Evolutionary conservation across 331 rosid genomes (phyloP).

Genomic region (Spiraea crenata): DNA sequence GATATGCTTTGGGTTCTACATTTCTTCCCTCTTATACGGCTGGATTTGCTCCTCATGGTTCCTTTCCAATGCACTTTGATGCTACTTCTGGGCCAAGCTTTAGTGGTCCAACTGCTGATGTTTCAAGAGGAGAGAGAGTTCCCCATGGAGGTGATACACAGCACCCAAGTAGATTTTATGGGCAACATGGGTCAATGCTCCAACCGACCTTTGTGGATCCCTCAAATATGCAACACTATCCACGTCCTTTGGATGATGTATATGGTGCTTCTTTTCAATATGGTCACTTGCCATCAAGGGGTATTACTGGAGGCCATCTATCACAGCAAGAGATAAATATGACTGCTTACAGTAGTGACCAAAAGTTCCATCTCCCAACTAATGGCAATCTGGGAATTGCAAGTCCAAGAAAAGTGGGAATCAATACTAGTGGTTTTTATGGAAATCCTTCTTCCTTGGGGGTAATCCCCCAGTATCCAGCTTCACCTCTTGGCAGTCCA

Average conservation of each 20-base stretch:
- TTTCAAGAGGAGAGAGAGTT: conserved; percentile 52
- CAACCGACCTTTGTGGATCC: conserved; percentile 71
- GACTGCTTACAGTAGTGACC: conserved; percentile 47
- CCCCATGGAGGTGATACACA: conserved; percentile 58
- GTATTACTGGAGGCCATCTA: conserved; percentile 39
- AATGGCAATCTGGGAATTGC: conserved; percentile 35
- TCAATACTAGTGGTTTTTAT: conserved; percentile 39
- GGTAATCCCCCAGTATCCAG: conserved; percentile 53
- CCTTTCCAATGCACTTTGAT: conserved; percentile 54
- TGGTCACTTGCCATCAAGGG: conserved; percentile 48
- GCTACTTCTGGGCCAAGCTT: conserved; percentile 60
- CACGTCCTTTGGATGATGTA: conserved; percentile 51
- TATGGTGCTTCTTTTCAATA: conserved; percentile 51
- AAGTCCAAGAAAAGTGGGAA: conserved; percentile 51
- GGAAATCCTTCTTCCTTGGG: conserved; percentile 58
- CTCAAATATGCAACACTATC: conserved; percentile 56
- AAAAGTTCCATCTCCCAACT: conserved; percentile 45
- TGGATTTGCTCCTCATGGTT: conserved; percentile 64
- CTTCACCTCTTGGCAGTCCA: conserved; percentile 68
- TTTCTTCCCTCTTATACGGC: conserved; percentile 58
- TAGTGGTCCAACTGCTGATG: conserved; percentile 46
- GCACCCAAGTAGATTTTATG: conserved; percentile 59
- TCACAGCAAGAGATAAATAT: conserved; percentile 38
- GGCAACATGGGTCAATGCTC: conserved; percentile 57
- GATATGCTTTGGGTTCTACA: conserved; percentile 57